Evolutionary conservation across 257 asterid genomes (phyloP).

Genomic region (Solanum peruvianum): DNA sequence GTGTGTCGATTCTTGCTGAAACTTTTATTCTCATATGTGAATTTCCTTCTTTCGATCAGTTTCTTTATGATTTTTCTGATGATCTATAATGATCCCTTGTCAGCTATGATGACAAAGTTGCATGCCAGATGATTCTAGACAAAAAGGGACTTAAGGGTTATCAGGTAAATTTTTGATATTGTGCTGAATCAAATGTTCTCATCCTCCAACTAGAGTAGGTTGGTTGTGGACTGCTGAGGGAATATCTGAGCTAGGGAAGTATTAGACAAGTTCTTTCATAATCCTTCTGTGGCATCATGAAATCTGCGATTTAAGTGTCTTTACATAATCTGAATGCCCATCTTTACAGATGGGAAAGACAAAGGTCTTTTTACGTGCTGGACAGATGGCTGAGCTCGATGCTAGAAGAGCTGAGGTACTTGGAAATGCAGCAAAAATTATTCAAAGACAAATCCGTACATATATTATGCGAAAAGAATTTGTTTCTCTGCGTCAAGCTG

Average conservation of each 20-base stretch:
- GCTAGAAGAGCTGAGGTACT: constrained; percentile 95
- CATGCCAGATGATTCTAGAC: constrained; percentile 76
- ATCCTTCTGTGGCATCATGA: not conserved
- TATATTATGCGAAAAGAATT: constrained; percentile 84
- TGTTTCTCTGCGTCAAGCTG: constrained; percentile 60
- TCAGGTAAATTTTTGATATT: constrained; percentile 48
- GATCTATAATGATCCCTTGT: not conserved
- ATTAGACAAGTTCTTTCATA: not conserved
- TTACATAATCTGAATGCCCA: not conserved
- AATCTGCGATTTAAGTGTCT: not conserved
- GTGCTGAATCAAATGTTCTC: not conserved
- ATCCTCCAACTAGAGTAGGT: not conserved
- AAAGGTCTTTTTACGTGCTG: constrained; percentile 96
- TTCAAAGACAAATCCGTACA: constrained; percentile 94
- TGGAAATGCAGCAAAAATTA: constrained; percentile 91
- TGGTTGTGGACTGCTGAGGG: not conserved
- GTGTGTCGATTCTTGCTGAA: not conserved
- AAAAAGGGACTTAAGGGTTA: constrained; percentile 85
- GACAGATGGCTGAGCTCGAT: constrained; percentile 99
- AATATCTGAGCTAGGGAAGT: not conserved
- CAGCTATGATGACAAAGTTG: constrained; percentile 86
- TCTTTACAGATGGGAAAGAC: constrained; percentile 86
- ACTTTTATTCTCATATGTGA: not conserved
- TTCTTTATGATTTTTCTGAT: not conserved
- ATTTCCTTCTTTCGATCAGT: not conserved